These are phyloP conservation scores for Saitozyma podzolica DNA, from an alignment of 768 basidiomycete genomes.

Conservation along the genomic window DNA sequence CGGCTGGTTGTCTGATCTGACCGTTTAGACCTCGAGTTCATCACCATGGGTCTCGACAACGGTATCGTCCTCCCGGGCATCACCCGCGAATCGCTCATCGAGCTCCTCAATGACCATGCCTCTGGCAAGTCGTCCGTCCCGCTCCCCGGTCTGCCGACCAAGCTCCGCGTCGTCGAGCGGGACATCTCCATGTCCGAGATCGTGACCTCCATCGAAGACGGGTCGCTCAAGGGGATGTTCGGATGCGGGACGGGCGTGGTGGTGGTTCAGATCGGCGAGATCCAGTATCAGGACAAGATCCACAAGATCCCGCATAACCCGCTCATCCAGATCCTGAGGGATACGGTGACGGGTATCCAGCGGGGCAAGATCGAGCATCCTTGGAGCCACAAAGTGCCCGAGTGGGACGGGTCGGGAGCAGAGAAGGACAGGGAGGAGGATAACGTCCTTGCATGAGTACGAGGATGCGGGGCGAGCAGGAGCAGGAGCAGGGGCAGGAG, in stretches of 20 bases:
- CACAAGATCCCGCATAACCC: constrained; percentile 39
- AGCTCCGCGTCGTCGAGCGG: constrained; percentile 42
- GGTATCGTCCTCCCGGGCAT: constrained; percentile 48
- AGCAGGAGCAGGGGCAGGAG: too few relatives aligned
- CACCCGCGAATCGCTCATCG: constrained; percentile 42
- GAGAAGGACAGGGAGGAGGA: constrained; percentile 24
- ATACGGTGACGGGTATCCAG: constrained; percentile 43
- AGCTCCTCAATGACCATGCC: constrained; percentile 33
- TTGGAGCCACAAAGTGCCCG: constrained; percentile 41
- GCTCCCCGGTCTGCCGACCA: constrained; percentile 31
- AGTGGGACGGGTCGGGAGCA: constrained; percentile 29
- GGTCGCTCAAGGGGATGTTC: constrained; percentile 45
- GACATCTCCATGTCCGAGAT: constrained; percentile 46
- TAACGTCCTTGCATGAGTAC: constrained; percentile 16
- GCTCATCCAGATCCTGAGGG: constrained; percentile 32
- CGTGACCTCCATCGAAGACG: constrained; percentile 28
- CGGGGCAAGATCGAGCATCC: constrained; percentile 35
- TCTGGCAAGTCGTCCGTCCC: constrained; percentile 32
- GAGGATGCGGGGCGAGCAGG: too few relatives aligned
- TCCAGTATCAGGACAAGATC: constrained; percentile 31
- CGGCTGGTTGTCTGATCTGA: too few relatives aligned
- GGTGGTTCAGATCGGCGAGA: constrained; percentile 35
- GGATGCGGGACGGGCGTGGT: constrained; percentile 48
- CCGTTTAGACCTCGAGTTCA: constrained; percentile 45
- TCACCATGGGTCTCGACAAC: constrained; percentile 44